A percentile compares a stretch with the other conserved stretches of the same genome.
Evolutionary conservation across 495 filamentous ascomycete genomes (phyloP).

Genomic region (Xylaria acuta): DNA sequence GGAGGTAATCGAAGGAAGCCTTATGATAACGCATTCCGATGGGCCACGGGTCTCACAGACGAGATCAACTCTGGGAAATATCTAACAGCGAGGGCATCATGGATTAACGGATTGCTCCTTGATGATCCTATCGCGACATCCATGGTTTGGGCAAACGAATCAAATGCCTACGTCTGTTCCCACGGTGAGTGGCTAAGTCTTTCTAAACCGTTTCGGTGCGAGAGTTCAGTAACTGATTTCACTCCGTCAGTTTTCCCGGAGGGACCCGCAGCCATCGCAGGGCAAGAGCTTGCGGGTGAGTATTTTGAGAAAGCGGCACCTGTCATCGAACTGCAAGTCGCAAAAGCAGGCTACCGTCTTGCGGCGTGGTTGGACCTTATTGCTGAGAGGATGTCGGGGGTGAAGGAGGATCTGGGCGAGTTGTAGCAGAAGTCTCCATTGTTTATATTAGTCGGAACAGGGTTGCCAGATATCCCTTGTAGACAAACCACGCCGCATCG

Average conservation of each 20-base stretch:
- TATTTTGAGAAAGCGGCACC: constrained; percentile 69
- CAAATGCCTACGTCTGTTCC: constrained; percentile 66
- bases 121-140: constrained; percentile 55
- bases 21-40: constrained; percentile 53
- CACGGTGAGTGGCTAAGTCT: constrained; percentile 44
- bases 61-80: constrained; percentile 63
- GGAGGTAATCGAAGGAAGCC: constrained; percentile 52
- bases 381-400: constrained; percentile 36
- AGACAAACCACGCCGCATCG: neutral
- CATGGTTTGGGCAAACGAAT: constrained; percentile 66
- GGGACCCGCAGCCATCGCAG: constrained; percentile 57
- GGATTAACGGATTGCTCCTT: constrained; percentile 60
- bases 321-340: constrained; percentile 75
- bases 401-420: constrained; percentile 29
- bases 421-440: constrained; percentile 27
- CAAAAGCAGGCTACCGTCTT: constrained; percentile 74
- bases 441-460: neutral
- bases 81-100: constrained; percentile 42
- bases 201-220: neutral
- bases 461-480: neutral
- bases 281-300: constrained; percentile 62
- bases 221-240: constrained; percentile 21
- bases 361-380: constrained; percentile 67
- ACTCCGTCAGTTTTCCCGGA: constrained; percentile 58
- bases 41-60: constrained; percentile 57